These are phyloP conservation scores for Phytophthora brassicae DNA, from an alignment of 352 stramenopile genomes.

Conservation along the genomic window DNA sequence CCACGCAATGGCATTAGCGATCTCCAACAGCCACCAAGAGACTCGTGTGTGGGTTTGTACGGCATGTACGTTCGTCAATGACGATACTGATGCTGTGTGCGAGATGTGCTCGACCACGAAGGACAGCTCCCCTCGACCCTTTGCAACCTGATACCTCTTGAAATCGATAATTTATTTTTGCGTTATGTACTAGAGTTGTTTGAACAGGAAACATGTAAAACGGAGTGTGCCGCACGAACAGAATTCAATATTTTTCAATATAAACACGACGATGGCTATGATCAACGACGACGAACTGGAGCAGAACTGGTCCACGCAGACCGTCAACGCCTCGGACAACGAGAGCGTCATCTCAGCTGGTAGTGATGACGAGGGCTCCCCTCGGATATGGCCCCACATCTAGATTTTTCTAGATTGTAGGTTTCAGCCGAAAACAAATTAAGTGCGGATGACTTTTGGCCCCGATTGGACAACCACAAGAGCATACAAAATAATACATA, in stretches of 20 bases:
- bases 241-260: too few relatives aligned
- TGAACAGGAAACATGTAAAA: too few relatives aligned
- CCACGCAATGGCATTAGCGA: constrained; percentile 17
- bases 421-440: too few relatives aligned
- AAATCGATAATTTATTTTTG: constrained; percentile 1
- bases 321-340: constrained; percentile 40
- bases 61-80: constrained; percentile 79
- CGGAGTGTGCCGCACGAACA: too few relatives aligned
- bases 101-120: constrained; percentile 71
- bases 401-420: too few relatives aligned
- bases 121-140: constrained; percentile 4
- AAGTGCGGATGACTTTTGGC: too few relatives aligned
- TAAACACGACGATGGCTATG: not conserved
- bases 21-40: constrained; percentile 18
- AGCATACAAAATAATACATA: too few relatives aligned
- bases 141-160: not conserved
- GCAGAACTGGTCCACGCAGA: constrained; percentile 59
- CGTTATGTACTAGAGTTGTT: too few relatives aligned
- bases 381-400: too few relatives aligned
- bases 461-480: too few relatives aligned
- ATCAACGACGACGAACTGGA: constrained; percentile 67
- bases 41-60: constrained; percentile 68
- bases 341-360: constrained; percentile 58
- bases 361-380: constrained; percentile 86
- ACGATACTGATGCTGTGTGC: constrained; percentile 49